These are phyloP conservation scores for Cynanchum wilfordii DNA, from an alignment of 257 asterid genomes.

Conservation along the genomic window DNA sequence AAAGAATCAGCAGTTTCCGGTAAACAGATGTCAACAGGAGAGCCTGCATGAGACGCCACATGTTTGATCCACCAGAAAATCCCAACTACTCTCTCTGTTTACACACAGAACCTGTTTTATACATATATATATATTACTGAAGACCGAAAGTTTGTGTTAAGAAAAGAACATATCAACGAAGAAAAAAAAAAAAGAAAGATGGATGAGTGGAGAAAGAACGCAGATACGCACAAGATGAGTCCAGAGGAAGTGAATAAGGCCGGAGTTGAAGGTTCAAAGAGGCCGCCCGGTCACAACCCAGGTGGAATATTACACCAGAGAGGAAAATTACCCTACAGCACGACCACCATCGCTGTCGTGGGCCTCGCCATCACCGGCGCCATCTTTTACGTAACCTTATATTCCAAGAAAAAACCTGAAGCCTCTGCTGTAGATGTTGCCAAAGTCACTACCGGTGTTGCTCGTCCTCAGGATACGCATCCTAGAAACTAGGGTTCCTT, in stretches of 20 bases:
- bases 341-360: constrained; percentile 23
- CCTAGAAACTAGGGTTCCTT: constrained; percentile 42
- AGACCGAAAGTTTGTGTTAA: no score
- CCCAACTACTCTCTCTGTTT: no score
- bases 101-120: no score
- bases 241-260: constrained; percentile 54
- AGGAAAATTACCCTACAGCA: constrained; percentile 2
- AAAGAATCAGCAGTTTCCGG: not conserved
- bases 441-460: constrained; percentile 38
- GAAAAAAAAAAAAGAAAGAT: not conserved
- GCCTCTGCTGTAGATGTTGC: constrained; percentile 61
- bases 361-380: constrained; percentile 45
- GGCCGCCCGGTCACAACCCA: constrained; percentile 58
- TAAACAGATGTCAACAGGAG: not conserved
- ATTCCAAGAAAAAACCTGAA: constrained; percentile 60
- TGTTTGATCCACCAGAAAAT: not conserved
- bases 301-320: constrained; percentile 52
- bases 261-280: constrained; percentile 50
- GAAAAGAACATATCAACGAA: no score
- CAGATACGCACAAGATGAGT: constrained; percentile 80
- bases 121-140: no score
- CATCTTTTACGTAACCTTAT: constrained; percentile 62
- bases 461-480: constrained; percentile 38
- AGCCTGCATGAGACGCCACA: not conserved
- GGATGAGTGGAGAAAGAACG: constrained; percentile 66